Evolutionary conservation across 495 filamentous ascomycete genomes (phyloP).

Genomic region (Thozetella sp.): DNA sequence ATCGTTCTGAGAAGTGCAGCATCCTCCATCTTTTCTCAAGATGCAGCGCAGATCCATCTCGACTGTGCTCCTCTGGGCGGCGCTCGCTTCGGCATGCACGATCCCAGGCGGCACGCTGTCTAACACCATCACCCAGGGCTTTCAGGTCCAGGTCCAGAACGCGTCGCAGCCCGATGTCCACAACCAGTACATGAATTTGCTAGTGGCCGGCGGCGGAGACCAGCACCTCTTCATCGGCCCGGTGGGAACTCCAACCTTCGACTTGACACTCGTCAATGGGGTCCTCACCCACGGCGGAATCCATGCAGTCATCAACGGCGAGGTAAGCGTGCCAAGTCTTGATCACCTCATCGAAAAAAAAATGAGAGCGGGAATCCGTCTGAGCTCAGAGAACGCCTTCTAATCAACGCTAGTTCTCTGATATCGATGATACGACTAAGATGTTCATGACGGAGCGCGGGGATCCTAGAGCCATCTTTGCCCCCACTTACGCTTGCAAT

Average conservation of each 20-base stretch:
- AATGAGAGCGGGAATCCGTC: background rate
- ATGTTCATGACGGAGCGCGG: slow-evolving; percentile 55
- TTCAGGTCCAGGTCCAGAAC: slow-evolving; percentile 52
- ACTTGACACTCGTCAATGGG: slow-evolving; percentile 47
- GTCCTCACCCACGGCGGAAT: slow-evolving; percentile 33
- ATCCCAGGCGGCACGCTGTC: slow-evolving; percentile 35
- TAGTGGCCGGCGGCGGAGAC: slow-evolving; percentile 48
- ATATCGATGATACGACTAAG: slow-evolving; percentile 55
- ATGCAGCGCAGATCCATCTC: background rate
- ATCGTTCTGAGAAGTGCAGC: too few relatives aligned
- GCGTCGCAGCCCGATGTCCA: slow-evolving; percentile 46
- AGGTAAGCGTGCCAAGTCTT: slow-evolving; percentile 27
- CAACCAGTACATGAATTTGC: slow-evolving; percentile 51
- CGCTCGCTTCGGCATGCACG: slow-evolving; percentile 33
- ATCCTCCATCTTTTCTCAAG: too few relatives aligned
- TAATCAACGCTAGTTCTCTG: slow-evolving; percentile 36
- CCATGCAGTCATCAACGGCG: slow-evolving; percentile 47
- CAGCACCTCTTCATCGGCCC: slow-evolving; percentile 51
- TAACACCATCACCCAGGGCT: slow-evolving; percentile 39
- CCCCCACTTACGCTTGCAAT: slow-evolving; percentile 51
- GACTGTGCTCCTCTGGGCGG: slow-evolving; percentile 21
- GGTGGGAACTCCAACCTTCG: slow-evolving; percentile 41
- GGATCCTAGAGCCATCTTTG: slow-evolving; percentile 46
- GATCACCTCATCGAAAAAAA: background rate
- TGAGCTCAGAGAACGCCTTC: background rate